These are phyloP conservation scores for Lactarius hengduanensis DNA, from an alignment of 768 basidiomycete species.

Conservation along the genomic window DNA sequence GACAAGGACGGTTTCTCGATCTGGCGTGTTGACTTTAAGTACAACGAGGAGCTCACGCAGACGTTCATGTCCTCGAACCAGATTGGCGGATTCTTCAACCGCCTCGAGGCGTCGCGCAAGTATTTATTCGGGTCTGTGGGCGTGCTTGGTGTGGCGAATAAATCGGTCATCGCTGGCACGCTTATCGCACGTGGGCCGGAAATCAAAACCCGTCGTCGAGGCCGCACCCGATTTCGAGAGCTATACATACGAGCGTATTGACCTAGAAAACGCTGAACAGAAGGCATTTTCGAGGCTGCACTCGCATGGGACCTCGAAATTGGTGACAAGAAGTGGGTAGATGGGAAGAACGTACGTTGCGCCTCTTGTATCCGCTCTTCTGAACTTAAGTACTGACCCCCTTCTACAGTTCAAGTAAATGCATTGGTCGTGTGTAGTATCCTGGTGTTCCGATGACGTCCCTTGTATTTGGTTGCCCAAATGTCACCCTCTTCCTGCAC, in stretches of 20 bases:
- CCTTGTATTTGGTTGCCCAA: conserved; percentile 15
- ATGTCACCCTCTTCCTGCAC: neutral
- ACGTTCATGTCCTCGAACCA: conserved; percentile 95
- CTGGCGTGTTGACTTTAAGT: conserved; percentile 96
- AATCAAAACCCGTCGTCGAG: conserved; percentile 61
- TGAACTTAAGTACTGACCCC: conserved; percentile 1
- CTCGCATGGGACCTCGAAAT: conserved; percentile 93
- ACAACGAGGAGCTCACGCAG: conserved; percentile 89
- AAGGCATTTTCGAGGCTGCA: conserved; percentile 90
- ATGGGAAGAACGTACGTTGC: conserved; percentile 81
- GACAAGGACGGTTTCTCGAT: conserved; percentile 87
- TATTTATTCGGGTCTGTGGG: conserved; percentile 93
- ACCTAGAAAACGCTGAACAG: conserved; percentile 68
- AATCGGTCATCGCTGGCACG: conserved; percentile 78
- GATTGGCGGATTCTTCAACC: conserved; percentile 95
- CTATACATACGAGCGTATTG: conserved; percentile 76
- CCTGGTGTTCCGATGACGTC: conserved; percentile 1
- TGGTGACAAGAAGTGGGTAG: conserved; percentile 86
- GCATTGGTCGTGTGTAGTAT: conserved; percentile 8
- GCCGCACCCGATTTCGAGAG: conserved; percentile 92
- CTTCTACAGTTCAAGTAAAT: conserved; percentile 36
- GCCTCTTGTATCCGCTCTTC: neutral
- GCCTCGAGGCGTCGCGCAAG: conserved; percentile 94
- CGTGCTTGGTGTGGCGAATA: conserved; percentile 78
- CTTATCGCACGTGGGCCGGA: conserved; percentile 84